phyloP scores from a whole-genome alignment of 208 protist genomes.

The Leishmania martiniquensis region DNA sequence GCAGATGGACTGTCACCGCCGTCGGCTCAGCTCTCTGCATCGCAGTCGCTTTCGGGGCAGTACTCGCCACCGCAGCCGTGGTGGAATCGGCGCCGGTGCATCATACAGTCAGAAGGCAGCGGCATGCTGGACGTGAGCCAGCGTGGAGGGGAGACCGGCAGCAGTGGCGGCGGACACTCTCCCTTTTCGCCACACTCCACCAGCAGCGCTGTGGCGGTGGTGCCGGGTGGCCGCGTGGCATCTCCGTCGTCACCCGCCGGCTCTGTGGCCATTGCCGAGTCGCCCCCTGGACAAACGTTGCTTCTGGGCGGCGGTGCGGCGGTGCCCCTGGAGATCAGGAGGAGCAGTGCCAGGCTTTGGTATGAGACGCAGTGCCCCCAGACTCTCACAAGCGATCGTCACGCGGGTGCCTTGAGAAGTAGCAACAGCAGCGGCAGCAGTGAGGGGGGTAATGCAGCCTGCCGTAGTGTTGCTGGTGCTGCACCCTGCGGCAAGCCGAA shows the following conservation, averaged over 20 bases:
- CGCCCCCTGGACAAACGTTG: neutral
- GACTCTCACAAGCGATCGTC: neutral
- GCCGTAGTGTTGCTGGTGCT: neutral
- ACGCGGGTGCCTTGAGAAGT: neutral
- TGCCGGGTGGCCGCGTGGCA: neutral
- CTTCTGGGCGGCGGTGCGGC: neutral
- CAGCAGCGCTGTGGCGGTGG: neutral
- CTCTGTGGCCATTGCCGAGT: neutral
- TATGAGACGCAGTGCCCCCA: neutral
- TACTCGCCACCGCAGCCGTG: constrained; percentile 18
- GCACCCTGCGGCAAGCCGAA: neutral
- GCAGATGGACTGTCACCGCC: no score
- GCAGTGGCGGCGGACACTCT: neutral
- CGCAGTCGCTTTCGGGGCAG: neutral
- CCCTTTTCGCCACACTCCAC: neutral
- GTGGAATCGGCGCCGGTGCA: constrained; percentile 23
- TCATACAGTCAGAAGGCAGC: constrained; percentile 10
- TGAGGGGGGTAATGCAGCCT: neutral
- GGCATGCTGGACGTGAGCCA: neutral
- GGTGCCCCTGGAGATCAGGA: neutral
- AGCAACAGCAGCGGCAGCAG: constrained; percentile 1
- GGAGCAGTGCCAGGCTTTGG: neutral
- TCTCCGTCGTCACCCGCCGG: neutral
- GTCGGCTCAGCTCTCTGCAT: constrained; percentile 1
- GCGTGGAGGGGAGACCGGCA: neutral